These are phyloP conservation scores for Leucosporidium creatinivorum DNA, from an alignment of 768 basidiomycete species.

Conservation along the genomic window DNA sequence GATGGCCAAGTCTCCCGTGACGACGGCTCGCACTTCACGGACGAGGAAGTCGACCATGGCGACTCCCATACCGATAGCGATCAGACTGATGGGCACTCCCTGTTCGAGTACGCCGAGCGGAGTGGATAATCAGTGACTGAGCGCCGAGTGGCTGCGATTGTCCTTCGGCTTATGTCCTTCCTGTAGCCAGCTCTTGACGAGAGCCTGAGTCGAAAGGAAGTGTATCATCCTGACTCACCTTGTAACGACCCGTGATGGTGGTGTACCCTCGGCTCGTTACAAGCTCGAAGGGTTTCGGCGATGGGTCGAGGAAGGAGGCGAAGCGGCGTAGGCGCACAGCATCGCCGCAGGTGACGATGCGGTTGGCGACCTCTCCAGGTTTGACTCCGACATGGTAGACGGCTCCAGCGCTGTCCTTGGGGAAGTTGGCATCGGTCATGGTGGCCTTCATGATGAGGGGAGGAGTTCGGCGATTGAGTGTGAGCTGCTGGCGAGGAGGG, in stretches of 20 bases:
- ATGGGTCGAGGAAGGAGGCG: slow-evolving; percentile 55
- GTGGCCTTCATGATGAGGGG: slow-evolving; percentile 6
- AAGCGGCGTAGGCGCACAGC: slow-evolving; percentile 59
- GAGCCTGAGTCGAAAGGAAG: no score
- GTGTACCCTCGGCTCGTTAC: slow-evolving; percentile 68
- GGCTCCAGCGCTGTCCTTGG: background rate
- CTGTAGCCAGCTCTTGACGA: no score
- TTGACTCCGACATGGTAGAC: background rate
- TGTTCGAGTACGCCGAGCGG: no score
- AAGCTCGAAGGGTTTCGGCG: slow-evolving; percentile 49
- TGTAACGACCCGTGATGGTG: slow-evolving; percentile 62
- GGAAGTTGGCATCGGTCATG: slow-evolving; percentile 29
- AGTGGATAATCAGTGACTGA: no score
- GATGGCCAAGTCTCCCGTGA: slow-evolving; percentile 57
- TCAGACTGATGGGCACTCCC: slow-evolving; percentile 57
- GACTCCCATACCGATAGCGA: slow-evolving; percentile 67
- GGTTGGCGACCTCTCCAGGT: slow-evolving; percentile 70
- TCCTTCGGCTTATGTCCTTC: no score
- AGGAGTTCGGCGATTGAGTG: no score
- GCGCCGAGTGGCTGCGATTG: no score
- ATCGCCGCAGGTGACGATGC: slow-evolving; percentile 61
- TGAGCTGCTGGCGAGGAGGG: no score
- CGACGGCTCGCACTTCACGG: slow-evolving; percentile 66
- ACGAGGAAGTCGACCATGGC: slow-evolving; percentile 78
- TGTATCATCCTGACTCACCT: no score